Evolutionary conservation across 208 protist species (phyloP).

Genomic region (Perkinsela sp.): DNA sequence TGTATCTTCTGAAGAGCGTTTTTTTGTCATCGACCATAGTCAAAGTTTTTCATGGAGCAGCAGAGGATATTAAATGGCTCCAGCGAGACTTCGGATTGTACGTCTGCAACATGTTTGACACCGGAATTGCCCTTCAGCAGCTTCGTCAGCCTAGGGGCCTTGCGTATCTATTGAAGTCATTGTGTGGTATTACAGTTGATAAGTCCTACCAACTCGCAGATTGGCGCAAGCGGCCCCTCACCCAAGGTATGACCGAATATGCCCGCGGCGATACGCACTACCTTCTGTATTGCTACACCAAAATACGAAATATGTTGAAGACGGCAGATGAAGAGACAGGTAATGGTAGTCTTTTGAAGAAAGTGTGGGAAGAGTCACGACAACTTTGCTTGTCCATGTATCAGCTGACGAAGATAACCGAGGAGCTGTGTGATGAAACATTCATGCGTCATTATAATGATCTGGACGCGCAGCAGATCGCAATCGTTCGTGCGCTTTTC

Average conservation of each 20-base stretch:
- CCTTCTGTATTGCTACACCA: slow-evolving; percentile 83
- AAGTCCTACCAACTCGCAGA: slow-evolving; percentile 92
- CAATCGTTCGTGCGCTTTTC: slow-evolving; percentile 13
- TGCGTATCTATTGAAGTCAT: slow-evolving; percentile 72
- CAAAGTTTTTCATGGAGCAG: slow-evolving; percentile 87
- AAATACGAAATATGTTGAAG: slow-evolving; percentile 32
- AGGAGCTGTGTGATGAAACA: slow-evolving; percentile 7
- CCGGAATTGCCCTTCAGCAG: slow-evolving; percentile 71
- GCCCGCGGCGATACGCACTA: slow-evolving; percentile 92
- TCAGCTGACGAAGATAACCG: slow-evolving; percentile 57
- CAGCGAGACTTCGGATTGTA: slow-evolving; percentile 93
- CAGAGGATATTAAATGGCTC: slow-evolving; percentile 84
- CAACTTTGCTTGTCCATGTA: slow-evolving; percentile 59
- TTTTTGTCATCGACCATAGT: slow-evolving; percentile 71
- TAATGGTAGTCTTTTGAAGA: slow-evolving; percentile 41
- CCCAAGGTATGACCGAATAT: slow-evolving; percentile 82
- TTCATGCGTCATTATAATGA: neutral
- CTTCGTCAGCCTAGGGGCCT: slow-evolving; percentile 66
- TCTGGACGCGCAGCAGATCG: slow-evolving; percentile 6
- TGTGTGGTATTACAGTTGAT: slow-evolving; percentile 70
- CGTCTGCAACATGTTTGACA: slow-evolving; percentile 93
- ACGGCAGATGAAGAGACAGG: slow-evolving; percentile 31
- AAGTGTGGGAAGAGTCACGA: slow-evolving; percentile 39
- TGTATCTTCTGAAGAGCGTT: slow-evolving; percentile 48
- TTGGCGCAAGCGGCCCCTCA: slow-evolving; percentile 87